These are phyloP conservation scores for Arabidopsis lyrata DNA, from an alignment of 441 rosid species.

Conservation along the genomic window DNA sequence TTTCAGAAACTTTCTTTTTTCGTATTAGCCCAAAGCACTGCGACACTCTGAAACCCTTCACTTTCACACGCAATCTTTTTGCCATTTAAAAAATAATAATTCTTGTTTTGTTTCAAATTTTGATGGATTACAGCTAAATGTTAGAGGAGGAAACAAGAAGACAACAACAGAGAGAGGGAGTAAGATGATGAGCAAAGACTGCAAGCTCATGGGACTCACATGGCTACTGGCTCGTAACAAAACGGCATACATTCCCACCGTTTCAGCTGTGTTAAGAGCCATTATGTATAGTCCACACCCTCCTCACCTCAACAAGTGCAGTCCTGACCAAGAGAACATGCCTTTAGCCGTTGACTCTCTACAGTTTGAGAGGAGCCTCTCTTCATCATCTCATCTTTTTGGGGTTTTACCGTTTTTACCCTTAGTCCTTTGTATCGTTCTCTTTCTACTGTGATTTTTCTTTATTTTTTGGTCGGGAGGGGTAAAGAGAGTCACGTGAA, in stretches of 20 bases:
- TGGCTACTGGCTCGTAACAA: slow-evolving; percentile 97
- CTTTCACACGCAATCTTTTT: slow-evolving; percentile 33
- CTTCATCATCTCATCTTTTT: slow-evolving; percentile 39
- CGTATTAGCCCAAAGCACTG: slow-evolving; percentile 42
- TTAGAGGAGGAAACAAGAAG: slow-evolving; percentile 64
- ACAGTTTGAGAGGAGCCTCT: slow-evolving; percentile 62
- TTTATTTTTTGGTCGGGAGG: slow-evolving; percentile 29
- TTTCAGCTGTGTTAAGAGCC: slow-evolving; percentile 94
- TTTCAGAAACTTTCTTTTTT: slow-evolving; percentile 45
- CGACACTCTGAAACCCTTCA: slow-evolving; percentile 26
- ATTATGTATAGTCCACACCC: slow-evolving; percentile 89
- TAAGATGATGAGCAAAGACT: slow-evolving; percentile 91
- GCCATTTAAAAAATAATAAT: too few relatives aligned
- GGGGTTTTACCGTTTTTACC: slow-evolving; percentile 49
- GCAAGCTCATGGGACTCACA: slow-evolving; percentile 98
- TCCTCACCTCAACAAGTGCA: slow-evolving; percentile 79
- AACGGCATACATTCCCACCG: slow-evolving; percentile 96
- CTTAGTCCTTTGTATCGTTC: slow-evolving; percentile 49
- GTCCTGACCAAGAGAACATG: slow-evolving; percentile 99
- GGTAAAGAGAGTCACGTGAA: slow-evolving; percentile 62
- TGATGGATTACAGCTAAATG: slow-evolving; percentile 64
- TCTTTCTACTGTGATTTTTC: slow-evolving; percentile 39
- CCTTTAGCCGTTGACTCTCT: slow-evolving; percentile 98
- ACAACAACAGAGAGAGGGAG: slow-evolving; percentile 66
- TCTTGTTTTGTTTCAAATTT: slow-evolving; percentile 10